Base-by-base conservation (phyloP, 179 eudicot genomes). In the Camellia oleifera region DNA sequence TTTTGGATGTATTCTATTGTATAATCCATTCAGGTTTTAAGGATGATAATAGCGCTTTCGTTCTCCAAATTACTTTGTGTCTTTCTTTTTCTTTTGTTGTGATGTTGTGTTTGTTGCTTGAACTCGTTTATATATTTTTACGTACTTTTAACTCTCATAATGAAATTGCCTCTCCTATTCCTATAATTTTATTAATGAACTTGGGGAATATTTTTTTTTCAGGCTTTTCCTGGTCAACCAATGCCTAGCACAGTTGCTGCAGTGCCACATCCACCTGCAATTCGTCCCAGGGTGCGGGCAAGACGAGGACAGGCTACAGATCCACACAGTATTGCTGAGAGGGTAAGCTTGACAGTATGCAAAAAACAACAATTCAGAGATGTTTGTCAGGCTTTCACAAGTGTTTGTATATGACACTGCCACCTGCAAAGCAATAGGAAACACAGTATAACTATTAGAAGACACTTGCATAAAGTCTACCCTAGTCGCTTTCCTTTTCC, bases 231-330 rank as follows among this genome's bases (percentile, higher is more conserved):
- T 81, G 95, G 91, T 9, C 98, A 94, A 79, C 92, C 93, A 40
- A 88, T 95, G 91, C 85, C 83, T 66, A 88, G 70, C 82, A 84
- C 89, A 17, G 91, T 86, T 80, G 90, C 88, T 57, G 83, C 86
- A 48, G 84, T 75, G 57, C 93, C 98, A 46, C 95, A 93, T 83
- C 98, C 91, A 76, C 97, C 98, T 58, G 81, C 94, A 6, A 87
- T 91, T 78, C 93, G 97, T 20, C 98, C 98, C 1, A 90, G 99
- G 84, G 95, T 94, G 65, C 87, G 99, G 79, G 99, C 98, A 32
- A 87, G 98, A 80, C 92, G 99, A 83, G 99, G 99, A 62, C 99
- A 97, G 90, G 99, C 99, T 45, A 97, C 99, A 32, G 99, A 97
- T 87, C 99, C 99, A 26, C 99, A 96, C 83, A 96, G 99, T 83